Base-by-base conservation (phyloP, 257 asterid species). In the Plantago elongata region DNA sequence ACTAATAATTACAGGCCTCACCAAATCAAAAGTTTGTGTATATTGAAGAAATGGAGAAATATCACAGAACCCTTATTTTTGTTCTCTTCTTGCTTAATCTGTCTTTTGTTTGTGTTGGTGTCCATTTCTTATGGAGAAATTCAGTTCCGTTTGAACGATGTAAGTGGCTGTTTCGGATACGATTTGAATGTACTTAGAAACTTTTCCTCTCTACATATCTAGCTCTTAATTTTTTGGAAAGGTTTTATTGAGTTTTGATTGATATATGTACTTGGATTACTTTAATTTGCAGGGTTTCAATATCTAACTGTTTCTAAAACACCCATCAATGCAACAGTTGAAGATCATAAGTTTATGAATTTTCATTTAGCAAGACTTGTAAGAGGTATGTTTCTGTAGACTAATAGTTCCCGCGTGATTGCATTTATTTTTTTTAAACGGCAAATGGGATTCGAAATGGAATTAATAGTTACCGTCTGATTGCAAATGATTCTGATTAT, bases 1-100 rank as follows among this genome's bases (percentile, higher is more conserved):
- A 34, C 40, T 34, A 34, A 34, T 34, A n/a, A 22, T 22, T 22
- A 22, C 27, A 22, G 27, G 27, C 27, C 27, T 22, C 27, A 22
- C 1, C 2, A 22, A 1, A 22, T 1, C 27, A 22, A 22, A 22
- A 22, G 1, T 34, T 34, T 34, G 40, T 34, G 40, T 34, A 34
- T 15, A 40, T 10, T 17, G 60, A 60, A 60, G n/a, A 57, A 42
- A 66, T 66, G 71, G 71, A 57, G 64, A 66, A 66, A 18, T 51
- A 66, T 13, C 59, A 42, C 13, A 68, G 43, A 68, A 68, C 61
- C 42, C 43, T 43, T 9, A 8, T 51, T 51, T 68, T 68, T 51
- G 62, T 65, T 68, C 45, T 68, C 34, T 51, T 43, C 9, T 16
- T 68, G 45, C 60, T 68, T 12, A 10, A 30, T 8, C 66, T 68